Evolutionary conservation across 192 early-diverging fungal genomes (phyloP).

Genomic region (Allomyces javanicus): DNA sequence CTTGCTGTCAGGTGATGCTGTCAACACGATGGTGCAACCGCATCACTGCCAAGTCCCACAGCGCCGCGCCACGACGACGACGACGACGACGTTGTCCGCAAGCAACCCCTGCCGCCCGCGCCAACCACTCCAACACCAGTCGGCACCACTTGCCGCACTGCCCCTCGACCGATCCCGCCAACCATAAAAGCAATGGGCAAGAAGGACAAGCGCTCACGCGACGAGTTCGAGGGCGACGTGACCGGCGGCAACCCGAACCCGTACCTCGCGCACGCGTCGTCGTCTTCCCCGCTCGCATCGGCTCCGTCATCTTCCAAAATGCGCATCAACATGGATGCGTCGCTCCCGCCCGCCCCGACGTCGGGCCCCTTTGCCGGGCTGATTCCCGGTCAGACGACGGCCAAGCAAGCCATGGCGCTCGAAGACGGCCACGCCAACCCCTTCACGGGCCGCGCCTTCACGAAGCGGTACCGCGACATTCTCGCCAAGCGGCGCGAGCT

Average conservation of each 20-base stretch:
- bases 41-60: too few relatives aligned
- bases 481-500: conserved; percentile 66
- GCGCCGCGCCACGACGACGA: too few relatives aligned
- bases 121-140: too few relatives aligned
- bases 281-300: not conserved
- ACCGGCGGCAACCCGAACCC: not conserved
- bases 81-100: too few relatives aligned
- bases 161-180: too few relatives aligned
- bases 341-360: not conserved
- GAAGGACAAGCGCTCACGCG: not conserved
- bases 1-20: too few relatives aligned
- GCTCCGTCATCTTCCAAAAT: not conserved
- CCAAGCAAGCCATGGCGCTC: conserved; percentile 53
- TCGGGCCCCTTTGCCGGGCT: conserved; percentile 23
- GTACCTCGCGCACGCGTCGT: too few relatives aligned
- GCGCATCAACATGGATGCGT: not conserved
- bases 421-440: conserved; percentile 58
- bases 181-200: not conserved
- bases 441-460: conserved; percentile 59
- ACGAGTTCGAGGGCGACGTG: not conserved
- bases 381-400: conserved; percentile 60
- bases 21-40: too few relatives aligned
- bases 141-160: too few relatives aligned
- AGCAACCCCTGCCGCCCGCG: too few relatives aligned
- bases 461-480: conserved; percentile 68